Conservation (phyloP, 2,329 filamentous ascomycete genomes). For the Hansfordia pulvinata region DNA sequence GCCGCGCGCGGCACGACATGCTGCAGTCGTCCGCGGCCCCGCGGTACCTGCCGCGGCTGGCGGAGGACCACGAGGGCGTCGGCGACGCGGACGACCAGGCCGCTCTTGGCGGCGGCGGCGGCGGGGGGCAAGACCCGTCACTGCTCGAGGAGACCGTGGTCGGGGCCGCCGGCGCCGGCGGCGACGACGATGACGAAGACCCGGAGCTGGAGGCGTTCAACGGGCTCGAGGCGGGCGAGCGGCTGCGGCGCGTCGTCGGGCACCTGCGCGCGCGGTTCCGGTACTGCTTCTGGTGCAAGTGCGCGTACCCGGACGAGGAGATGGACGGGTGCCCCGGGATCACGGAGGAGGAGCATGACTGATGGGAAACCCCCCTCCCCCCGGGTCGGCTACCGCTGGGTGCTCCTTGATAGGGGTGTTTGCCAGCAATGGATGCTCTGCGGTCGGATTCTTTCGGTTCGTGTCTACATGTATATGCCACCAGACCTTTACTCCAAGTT, state of each 20-base stretch:
- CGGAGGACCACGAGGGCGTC: slow-evolving; percentile 54
- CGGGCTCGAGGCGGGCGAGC: slow-evolving; percentile 50
- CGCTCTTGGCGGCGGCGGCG: slow-evolving; percentile 47
- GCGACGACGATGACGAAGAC: slow-evolving; percentile 67
- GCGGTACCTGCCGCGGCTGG: slow-evolving; percentile 52
- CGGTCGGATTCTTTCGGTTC: no score
- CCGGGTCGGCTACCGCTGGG: no score
- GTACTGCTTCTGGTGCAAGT: slow-evolving; percentile 98
- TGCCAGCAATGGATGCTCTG: no score
- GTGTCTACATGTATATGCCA: no score
- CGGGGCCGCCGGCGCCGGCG: slow-evolving; percentile 38
- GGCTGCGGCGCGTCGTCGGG: slow-evolving; percentile 49
- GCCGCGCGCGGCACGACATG: slow-evolving; percentile 50
- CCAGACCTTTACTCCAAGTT: no score
- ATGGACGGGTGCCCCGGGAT: slow-evolving; percentile 85
- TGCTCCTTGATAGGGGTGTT: no score
- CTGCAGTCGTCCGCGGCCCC: slow-evolving; percentile 45
- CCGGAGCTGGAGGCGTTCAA: slow-evolving; percentile 70
- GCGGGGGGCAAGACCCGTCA: no score
- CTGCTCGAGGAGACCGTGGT: no score
- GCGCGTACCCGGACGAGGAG: slow-evolving; percentile 53
- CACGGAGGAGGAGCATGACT: slow-evolving; percentile 71
- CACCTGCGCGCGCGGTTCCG: slow-evolving; percentile 57
- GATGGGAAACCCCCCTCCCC: no score
- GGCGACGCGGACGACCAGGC: slow-evolving; percentile 60